Evolutionary conservation across 176 grass and related monocot genomes (phyloP).

Genomic region (Oryza longistaminata): DNA sequence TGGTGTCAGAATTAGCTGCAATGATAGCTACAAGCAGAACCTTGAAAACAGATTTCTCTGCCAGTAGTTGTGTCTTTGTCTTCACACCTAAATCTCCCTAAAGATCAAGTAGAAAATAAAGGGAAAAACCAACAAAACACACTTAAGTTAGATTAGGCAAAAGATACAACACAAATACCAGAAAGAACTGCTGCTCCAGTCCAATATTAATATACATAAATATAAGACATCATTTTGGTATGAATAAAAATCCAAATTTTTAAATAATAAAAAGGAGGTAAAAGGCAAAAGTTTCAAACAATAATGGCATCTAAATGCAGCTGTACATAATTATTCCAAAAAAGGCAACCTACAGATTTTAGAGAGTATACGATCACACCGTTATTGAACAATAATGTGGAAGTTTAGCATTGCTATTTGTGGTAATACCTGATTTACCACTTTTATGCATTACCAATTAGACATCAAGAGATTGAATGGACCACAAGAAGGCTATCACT

Average conservation of each 20-base stretch:
- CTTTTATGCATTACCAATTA: conserved; percentile 8
- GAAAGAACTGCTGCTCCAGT: conserved; percentile 16
- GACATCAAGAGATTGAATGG: conserved; percentile 17
- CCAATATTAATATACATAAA: not conserved
- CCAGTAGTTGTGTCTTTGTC: conserved; percentile 97
- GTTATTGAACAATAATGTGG: not conserved
- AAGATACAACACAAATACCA: conserved; percentile 13
- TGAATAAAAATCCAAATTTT: not conserved
- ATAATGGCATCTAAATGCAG: conserved; percentile 7
- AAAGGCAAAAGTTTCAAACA: not conserved
- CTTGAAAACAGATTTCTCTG: conserved; percentile 97
- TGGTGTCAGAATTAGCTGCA: conserved; percentile 70
- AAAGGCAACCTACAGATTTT: not conserved
- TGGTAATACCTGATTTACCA: conserved; percentile 15
- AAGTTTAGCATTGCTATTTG: not conserved
- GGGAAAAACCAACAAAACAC: not conserved
- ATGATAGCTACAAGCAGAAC: conserved; percentile 76
- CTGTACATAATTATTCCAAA: not conserved
- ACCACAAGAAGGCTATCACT: not conserved
- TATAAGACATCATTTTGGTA: conserved; percentile 30
- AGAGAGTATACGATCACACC: not conserved
- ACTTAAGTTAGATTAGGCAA: not conserved
- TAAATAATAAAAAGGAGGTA: not conserved
- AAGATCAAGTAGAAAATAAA: conserved; percentile 21
- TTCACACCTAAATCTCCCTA: conserved; percentile 98